Conservation (phyloP, 2,329 filamentous ascomycete genomes). For the Fusarium burgessii region DNA sequence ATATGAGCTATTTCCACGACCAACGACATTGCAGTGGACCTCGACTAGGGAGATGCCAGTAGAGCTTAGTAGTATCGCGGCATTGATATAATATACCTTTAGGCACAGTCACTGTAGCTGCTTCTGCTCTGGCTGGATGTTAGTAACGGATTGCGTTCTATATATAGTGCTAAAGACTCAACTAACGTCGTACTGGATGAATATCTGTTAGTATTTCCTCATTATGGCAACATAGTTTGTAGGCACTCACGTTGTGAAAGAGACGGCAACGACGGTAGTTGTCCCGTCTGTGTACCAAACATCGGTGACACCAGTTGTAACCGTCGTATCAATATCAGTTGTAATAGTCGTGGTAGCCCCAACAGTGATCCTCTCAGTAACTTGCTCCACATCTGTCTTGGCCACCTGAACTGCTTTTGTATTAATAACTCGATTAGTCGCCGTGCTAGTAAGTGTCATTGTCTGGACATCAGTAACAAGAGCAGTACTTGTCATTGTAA, state of each 20-base stretch:
- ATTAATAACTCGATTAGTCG: fast-evolving
- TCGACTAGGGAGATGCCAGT: background rate
- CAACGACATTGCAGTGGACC: background rate
- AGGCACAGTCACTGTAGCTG: background rate
- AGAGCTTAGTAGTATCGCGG: fast-evolving
- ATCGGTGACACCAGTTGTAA: background rate
- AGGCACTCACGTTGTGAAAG: background rate
- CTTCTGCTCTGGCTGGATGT: background rate
- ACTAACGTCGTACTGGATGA: background rate
- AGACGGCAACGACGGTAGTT: background rate
- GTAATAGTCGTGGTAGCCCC: background rate
- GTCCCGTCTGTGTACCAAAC: fast-evolving
- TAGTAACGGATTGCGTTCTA: background rate
- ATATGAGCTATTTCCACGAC: no score
- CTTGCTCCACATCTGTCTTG: background rate
- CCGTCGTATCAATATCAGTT: fast-evolving
- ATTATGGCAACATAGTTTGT: fast-evolving
- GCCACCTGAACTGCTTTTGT: background rate
- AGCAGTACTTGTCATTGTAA: background rate
- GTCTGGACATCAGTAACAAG: background rate
- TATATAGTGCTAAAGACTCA: fast-evolving
- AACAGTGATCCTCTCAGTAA: background rate
- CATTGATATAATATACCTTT: background rate
- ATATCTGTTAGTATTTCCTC: background rate
- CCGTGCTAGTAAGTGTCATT: fast-evolving